phyloP scores from a whole-genome alignment of 176 grass and related monocot genomes.

The Secale cereale region DNA sequence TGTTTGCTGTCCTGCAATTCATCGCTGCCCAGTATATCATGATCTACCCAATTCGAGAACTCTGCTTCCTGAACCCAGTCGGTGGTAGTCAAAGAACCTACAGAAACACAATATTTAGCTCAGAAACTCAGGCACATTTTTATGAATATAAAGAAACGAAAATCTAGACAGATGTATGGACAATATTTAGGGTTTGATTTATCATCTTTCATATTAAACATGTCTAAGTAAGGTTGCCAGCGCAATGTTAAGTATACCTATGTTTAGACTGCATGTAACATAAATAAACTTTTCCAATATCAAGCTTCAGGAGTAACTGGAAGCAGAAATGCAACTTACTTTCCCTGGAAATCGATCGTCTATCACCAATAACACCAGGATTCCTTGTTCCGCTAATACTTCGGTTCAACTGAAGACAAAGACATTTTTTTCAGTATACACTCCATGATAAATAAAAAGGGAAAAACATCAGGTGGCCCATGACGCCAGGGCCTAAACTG shows the following conservation, averaged over 20 bases:
- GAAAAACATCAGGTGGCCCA: background rate
- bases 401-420: conserved; percentile 79
- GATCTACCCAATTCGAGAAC: conserved; percentile 60
- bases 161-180: background rate
- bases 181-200: background rate
- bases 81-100: conserved; percentile 73
- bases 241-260: background rate
- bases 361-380: conserved; percentile 89
- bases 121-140: background rate
- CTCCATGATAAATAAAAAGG: background rate
- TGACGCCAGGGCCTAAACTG: background rate
- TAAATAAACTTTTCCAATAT: background rate
- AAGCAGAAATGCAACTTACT: conserved; percentile 55
- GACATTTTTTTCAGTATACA: background rate
- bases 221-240: background rate
- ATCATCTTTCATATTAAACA: background rate
- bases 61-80: conserved; percentile 74
- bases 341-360: conserved; percentile 86
- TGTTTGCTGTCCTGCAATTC: conserved; percentile 59
- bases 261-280: background rate
- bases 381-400: conserved; percentile 53
- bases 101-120: conserved; percentile 23
- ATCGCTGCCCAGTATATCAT: conserved; percentile 46
- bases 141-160: conserved; percentile 1
- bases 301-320: conserved; percentile 7